Conservation (phyloP, 2,329 filamentous ascomycete genomes). For the Curvularia verruculosa region DNA sequence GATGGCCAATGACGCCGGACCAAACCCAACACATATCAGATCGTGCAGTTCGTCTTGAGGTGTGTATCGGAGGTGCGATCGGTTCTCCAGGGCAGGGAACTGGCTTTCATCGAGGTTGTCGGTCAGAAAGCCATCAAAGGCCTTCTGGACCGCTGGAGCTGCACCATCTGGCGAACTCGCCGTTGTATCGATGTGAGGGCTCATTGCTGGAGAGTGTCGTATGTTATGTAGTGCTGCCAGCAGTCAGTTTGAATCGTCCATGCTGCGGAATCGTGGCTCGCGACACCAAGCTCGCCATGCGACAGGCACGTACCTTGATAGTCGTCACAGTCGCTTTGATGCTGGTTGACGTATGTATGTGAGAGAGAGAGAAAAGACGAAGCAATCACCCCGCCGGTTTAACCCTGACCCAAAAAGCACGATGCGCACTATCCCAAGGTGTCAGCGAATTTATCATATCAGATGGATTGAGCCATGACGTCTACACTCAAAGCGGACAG, state of each 20-base stretch:
- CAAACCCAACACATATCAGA: constrained; percentile 89
- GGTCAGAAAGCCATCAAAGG: constrained; percentile 37
- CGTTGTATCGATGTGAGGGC: constrained; percentile 43
- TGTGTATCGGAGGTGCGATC: constrained; percentile 60
- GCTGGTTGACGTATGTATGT: not conserved
- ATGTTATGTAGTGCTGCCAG: not conserved
- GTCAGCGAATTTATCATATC: constrained; percentile 16
- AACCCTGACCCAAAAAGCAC: not conserved
- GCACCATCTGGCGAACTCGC: constrained; percentile 22
- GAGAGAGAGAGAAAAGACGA: not conserved
- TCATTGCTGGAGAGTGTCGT: constrained; percentile 31
- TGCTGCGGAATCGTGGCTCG: not conserved
- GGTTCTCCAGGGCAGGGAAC: constrained; percentile 38
- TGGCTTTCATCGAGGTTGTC: constrained; percentile 37
- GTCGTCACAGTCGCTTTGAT: constrained; percentile 10
- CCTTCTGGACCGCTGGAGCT: constrained; percentile 32
- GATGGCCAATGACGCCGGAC: constrained; percentile 86
- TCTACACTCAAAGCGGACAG: constrained; percentile 23
- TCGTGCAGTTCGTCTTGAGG: constrained; percentile 73
- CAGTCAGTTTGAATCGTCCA: constrained; percentile 7
- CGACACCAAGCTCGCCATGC: not conserved
- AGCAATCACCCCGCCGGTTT: not conserved
- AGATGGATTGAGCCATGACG: constrained; percentile 25
- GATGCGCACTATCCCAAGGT: not conserved
- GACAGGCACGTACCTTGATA: constrained; percentile 7